Conservation (phyloP, 768 basidiomycete species). For the Tylopilus subfusipes region DNA sequence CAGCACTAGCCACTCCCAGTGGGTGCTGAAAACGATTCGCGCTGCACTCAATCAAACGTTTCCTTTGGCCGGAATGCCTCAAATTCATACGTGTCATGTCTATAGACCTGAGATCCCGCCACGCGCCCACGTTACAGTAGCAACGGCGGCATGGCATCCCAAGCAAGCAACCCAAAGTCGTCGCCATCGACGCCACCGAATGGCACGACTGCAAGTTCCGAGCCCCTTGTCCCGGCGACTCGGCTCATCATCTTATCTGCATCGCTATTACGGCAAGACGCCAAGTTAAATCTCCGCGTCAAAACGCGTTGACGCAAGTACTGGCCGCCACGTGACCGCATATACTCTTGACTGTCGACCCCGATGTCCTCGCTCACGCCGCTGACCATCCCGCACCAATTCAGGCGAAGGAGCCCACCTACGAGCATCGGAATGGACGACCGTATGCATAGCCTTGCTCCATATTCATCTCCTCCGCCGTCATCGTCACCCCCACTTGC, state of each 20-base stretch:
- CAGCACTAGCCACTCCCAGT: not conserved
- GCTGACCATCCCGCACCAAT: slow-evolving; percentile 16
- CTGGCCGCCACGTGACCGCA: slow-evolving; percentile 30
- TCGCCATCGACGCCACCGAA: not conserved
- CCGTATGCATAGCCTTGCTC: not conserved
- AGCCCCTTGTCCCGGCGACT: too few species aligned
- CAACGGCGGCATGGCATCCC: not conserved
- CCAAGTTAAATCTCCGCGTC: slow-evolving; percentile 28
- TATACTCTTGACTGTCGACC: slow-evolving; percentile 26
- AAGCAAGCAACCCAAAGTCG: not conserved
- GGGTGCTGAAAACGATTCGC: too few species aligned
- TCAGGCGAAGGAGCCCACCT: slow-evolving; percentile 25
- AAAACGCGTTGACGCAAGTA: slow-evolving; percentile 33
- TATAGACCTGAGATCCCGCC: too few species aligned
- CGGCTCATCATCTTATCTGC: not conserved
- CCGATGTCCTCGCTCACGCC: slow-evolving; percentile 24
- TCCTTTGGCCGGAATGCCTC: not conserved
- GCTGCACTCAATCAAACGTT: not conserved
- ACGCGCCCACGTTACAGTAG: not conserved
- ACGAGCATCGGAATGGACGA: slow-evolving; percentile 4
- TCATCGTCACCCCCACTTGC: slow-evolving; percentile 22
- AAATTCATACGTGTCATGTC: not conserved
- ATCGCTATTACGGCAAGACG: slow-evolving; percentile 14
- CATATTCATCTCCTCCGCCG: slow-evolving; percentile 18
- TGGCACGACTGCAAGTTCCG: too few species aligned